Evolutionary conservation across 331 rosid species (phyloP), one percentile per base, ranked within the genome.

Genomic region (Acacia pycnantha): DNA sequence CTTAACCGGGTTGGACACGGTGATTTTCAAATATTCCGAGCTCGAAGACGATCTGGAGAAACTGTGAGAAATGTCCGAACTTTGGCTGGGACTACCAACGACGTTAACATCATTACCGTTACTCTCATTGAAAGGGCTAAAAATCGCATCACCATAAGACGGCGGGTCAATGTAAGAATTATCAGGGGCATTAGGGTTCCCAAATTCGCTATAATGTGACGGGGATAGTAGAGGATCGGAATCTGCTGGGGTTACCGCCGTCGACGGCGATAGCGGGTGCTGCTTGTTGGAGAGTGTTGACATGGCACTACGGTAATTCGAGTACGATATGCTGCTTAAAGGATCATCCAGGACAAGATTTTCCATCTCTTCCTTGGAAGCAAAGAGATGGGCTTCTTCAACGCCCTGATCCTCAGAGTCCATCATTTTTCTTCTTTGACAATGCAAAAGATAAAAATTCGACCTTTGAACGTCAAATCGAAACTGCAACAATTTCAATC

Each of bases 1-100:
- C 83, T 94, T 96, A 77, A 84, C 90, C 1, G 99, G 99, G 82
- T 92, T 90, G 61, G 98, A 91, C 6, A 96, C 98, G 77, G 99
- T 88, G 61, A 96, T 90, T 54, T 72, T 91, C 4, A 96, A 31
- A 79, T 90, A 89, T 31, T 92, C 99, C 46, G 90, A 85, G 22
- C 84, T 78, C 15, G 89, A 90, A 19, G 90, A 86, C 13, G 92
- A 95, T 82, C 94, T 85, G 26, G 96, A 88, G 59, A 75, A 59
- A 46, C 85, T 47, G 48, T 79, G 85, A 65, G 80, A 88, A 33
- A 6, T 43, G 8, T 86, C 91, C 53, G 89, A 88, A 81, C 88
- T 87, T 62, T 75, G 65, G 46, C 88, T 71, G 21, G 94, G 90
- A 81, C 93, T 92, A 50, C 89, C 92, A 79, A 78, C 58, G 56